Conservation (phyloP, 805 yeast species). For the Zygotorulaspora florentina region DNA sequence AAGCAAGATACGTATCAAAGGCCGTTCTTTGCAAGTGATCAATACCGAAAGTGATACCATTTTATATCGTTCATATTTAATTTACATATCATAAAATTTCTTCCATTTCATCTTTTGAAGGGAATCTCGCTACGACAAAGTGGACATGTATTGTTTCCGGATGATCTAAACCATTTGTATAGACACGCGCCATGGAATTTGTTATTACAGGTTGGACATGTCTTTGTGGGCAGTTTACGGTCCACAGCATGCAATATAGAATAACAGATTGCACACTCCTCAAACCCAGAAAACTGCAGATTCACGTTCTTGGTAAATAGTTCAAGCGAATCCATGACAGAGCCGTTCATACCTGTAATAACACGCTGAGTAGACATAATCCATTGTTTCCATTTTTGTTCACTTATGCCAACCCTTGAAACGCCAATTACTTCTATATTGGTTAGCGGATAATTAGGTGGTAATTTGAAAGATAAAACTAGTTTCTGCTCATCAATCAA, state of each 20-base stretch:
- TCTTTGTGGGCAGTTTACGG: constrained; percentile 82
- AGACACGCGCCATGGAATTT: constrained; percentile 94
- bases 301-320: constrained; percentile 58
- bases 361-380: constrained; percentile 83
- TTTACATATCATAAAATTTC: background rate
- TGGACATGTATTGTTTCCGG: constrained; percentile 91
- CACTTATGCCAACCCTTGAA: constrained; percentile 80
- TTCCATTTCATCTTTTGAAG: constrained; percentile 23
- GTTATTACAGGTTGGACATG: constrained; percentile 86
- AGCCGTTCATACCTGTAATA: constrained; percentile 68
- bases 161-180: constrained; percentile 95
- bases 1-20: background rate
- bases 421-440: constrained; percentile 75
- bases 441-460: constrained; percentile 71
- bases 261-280: constrained; percentile 96
- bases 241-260: constrained; percentile 82
- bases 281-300: constrained; percentile 87
- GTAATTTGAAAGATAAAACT: constrained; percentile 73
- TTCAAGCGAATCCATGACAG: constrained; percentile 44
- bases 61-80: too few species aligned
- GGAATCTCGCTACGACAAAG: constrained; percentile 61
- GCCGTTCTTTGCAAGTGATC: too few species aligned
- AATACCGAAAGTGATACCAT: too few species aligned
- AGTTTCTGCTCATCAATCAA: constrained; percentile 82
- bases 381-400: constrained; percentile 94